A percentile compares a stretch with the other conserved stretches of the same genome.
Conservation (phyloP, 2,329 filamentous ascomycete genomes). For the Hypoxylon sp. region DNA sequence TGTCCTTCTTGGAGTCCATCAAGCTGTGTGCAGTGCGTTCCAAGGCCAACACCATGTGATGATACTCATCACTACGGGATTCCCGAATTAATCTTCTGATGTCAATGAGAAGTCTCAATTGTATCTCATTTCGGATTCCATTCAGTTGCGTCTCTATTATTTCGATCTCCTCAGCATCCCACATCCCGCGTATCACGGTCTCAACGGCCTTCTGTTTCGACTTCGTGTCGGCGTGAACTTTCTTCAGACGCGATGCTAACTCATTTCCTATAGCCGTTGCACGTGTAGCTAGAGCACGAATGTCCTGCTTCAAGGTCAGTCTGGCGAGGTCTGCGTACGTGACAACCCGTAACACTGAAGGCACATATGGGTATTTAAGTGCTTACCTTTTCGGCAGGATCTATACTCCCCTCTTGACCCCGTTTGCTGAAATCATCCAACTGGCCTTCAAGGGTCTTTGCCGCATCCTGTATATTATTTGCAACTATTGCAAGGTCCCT, state of each 20-base stretch:
- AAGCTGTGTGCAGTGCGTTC: conserved; percentile 34
- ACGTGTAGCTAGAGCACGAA: conserved; percentile 35
- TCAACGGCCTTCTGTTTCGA: conserved; percentile 44
- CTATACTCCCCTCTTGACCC: not conserved
- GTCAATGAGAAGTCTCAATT: conserved; percentile 38
- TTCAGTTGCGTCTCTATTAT: conserved; percentile 38
- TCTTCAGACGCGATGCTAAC: conserved; percentile 28
- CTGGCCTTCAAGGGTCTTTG: conserved; percentile 37
- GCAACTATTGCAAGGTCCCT: conserved; percentile 37
- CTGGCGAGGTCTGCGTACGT: not conserved
- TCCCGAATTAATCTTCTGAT: conserved; percentile 28
- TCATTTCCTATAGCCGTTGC: conserved; percentile 45
- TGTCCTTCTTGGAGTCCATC: conserved; percentile 31
- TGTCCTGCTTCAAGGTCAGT: conserved; percentile 24
- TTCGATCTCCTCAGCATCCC: conserved; percentile 44
- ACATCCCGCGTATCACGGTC: conserved; percentile 29
- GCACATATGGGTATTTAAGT: not conserved
- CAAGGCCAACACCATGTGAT: conserved; percentile 24
- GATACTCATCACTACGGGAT: conserved; percentile 27
- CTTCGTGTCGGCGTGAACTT: conserved; percentile 26
- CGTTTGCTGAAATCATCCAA: conserved; percentile 19
- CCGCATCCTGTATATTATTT: conserved; percentile 38
- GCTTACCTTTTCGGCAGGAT: conserved; percentile 36
- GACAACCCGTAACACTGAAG: not conserved
- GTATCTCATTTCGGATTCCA: conserved; percentile 42